phyloP scores from a whole-genome alignment of 2,329 filamentous ascomycete species.

The Xylaria sp. region DNA sequence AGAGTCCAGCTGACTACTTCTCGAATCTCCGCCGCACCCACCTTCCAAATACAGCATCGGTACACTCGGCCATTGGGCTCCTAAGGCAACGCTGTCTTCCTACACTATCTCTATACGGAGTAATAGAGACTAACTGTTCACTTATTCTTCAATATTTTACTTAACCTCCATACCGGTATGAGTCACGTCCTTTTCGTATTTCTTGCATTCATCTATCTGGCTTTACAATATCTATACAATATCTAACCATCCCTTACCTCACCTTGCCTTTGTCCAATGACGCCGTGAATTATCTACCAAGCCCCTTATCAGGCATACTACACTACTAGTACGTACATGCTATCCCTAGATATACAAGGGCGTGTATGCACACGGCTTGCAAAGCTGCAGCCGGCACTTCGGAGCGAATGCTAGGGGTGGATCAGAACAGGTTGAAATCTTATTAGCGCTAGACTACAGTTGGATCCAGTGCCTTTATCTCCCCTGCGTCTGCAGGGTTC shows the following conservation, averaged over 20 bases:
- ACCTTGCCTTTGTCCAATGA: neutral
- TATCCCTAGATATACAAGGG: neutral
- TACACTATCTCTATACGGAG: neutral
- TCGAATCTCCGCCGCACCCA: slow-evolving; percentile 21
- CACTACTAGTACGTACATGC: neutral
- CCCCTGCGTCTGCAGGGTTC: slow-evolving; percentile 5
- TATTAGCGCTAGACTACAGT: slow-evolving; percentile 3
- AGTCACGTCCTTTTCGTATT: slow-evolving; percentile 1
- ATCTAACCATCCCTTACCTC: too few species aligned
- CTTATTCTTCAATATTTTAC: neutral
- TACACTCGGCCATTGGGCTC: slow-evolving; percentile 6
- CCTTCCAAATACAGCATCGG: slow-evolving; percentile 28
- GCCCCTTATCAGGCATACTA: neutral
- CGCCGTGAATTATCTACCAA: neutral
- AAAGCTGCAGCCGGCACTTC: slow-evolving; percentile 25
- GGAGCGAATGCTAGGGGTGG: slow-evolving; percentile 13
- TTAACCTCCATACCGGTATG: neutral
- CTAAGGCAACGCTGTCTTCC: slow-evolving; percentile 6
- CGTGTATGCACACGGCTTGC: slow-evolving; percentile 14
- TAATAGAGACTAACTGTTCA: neutral
- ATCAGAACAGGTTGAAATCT: neutral
- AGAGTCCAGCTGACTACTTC: slow-evolving; percentile 20
- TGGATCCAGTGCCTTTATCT: neutral
- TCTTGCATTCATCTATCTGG: neutral
- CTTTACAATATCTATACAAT: neutral